phyloP scores from a whole-genome alignment of 2,329 filamentous ascomycete genomes.

The Exophiala dermatitidis region DNA sequence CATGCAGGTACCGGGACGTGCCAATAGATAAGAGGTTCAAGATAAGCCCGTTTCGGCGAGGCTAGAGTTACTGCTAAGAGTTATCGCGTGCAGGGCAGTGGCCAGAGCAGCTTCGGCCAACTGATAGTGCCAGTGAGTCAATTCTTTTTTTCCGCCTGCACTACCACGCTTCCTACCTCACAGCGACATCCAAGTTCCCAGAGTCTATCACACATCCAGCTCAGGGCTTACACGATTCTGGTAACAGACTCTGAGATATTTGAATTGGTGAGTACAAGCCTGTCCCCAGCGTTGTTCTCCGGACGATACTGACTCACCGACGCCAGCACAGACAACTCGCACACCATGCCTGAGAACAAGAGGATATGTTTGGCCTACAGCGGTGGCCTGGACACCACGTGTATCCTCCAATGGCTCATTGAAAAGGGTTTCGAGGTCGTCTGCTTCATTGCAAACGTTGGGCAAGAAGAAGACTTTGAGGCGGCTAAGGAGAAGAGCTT shows the following conservation, averaged over 20 bases:
- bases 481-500: constrained; percentile 61
- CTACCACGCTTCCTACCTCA: too few relatives aligned
- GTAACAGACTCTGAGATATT: too few relatives aligned
- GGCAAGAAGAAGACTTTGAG: constrained; percentile 64
- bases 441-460: constrained; percentile 63
- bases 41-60: neutral
- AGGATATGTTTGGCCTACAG: constrained; percentile 3
- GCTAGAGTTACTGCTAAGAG: neutral
- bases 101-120: too few relatives aligned
- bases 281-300: too few relatives aligned
- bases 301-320: too few relatives aligned
- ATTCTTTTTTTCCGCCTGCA: too few relatives aligned
- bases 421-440: constrained; percentile 54
- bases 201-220: too few relatives aligned
- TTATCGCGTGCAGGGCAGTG: too few relatives aligned
- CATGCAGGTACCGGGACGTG: neutral
- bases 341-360: neutral
- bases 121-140: too few relatives aligned
- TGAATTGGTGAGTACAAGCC: too few relatives aligned
- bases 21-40: neutral
- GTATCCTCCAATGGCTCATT: constrained; percentile 43
- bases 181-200: too few relatives aligned
- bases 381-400: constrained; percentile 54
- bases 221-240: too few relatives aligned
- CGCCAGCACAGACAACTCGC: neutral